Base-by-base conservation (phyloP, 75 land plant genomes). In the Cunninghamia lanceolata region DNA sequence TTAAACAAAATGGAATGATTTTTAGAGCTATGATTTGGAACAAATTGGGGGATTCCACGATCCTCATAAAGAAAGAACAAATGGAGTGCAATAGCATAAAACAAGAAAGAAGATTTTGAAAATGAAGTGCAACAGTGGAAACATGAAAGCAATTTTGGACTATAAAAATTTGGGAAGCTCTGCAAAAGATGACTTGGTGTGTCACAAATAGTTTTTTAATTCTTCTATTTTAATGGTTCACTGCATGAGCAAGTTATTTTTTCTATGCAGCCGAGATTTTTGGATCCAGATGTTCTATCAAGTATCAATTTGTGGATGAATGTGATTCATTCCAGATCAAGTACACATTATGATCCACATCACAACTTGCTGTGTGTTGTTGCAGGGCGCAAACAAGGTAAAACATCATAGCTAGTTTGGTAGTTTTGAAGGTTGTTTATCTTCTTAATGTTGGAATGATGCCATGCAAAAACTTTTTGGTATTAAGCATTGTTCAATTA, bases 261-360 rank as follows among this genome's bases (percentile, higher is more conserved):
- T 36, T 11, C 71, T 2, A 16, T 87, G 81, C 92, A 96, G 98
- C 99, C 99, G 71, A 38, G 88, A 68, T 90, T 94, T 87, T 83
- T 98, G 91, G 92, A 90, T 45, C 50, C 42, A 14, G 88, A 90
- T 84, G n/a, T 50, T 15, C 52, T 97, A 30, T 85, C 95, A 82
- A 89, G 94, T 35, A 91, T 94, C 39, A 98, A 98, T 87, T 88
- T 98, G 54, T 98, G 99, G 99, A 96, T 98, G 99, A 98, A 95
- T 84, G 89, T 83, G 75, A 91, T 82, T 82, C 87, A 83, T 38
- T 89, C 95, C 43, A 88, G 95, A 77, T 98, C 99, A 78, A 98
- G 99, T 87, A 91, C 94, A 87, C 99, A 98, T 86, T 98, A 98
- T 88, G 99, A 98, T 87, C 99, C 99, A 66, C 94, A 94, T 84